These are phyloP conservation scores for Claviceps cyperi DNA, from an alignment of 2,329 filamentous ascomycete genomes.

Conservation along the genomic window DNA sequence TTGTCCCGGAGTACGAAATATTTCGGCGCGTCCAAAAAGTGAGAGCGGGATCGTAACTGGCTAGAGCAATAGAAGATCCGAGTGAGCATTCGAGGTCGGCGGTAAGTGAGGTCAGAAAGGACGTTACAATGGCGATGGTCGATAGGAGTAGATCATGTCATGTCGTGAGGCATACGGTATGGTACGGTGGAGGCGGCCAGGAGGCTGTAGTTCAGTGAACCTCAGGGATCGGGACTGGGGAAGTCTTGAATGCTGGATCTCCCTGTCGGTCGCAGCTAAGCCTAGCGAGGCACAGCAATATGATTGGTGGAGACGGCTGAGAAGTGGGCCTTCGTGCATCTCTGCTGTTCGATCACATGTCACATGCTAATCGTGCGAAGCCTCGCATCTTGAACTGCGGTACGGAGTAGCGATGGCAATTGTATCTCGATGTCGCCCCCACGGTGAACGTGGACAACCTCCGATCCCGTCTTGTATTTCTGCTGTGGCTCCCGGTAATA, in stretches of 20 bases:
- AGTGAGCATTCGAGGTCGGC: not conserved
- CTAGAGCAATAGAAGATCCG: not conserved
- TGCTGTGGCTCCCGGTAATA: not conserved
- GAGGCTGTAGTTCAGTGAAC: not conserved
- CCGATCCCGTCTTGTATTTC: not conserved
- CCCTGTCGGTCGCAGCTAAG: not conserved
- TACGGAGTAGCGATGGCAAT: not conserved
- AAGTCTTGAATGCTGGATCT: not conserved
- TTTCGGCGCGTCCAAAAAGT: not conserved
- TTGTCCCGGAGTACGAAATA: not conserved
- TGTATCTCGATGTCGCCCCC: not conserved
- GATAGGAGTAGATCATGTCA: not conserved
- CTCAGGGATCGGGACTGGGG: not conserved
- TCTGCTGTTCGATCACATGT: not conserved
- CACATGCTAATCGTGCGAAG: not conserved
- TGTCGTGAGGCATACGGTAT: not conserved
- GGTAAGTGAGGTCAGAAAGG: not conserved
- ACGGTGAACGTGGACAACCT: not conserved
- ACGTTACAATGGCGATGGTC: not conserved
- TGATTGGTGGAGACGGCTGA: not conserved
- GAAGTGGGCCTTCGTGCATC: not conserved
- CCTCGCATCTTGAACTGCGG: not conserved
- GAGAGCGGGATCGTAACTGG: not conserved
- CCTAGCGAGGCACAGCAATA: not conserved
- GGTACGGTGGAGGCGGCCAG: not conserved